Percentiles rank a stretch among this genome's conserved stretches.
phyloP scores from a whole-genome alignment of 139 green algal species.

The Haematococcus sp. region DNA sequence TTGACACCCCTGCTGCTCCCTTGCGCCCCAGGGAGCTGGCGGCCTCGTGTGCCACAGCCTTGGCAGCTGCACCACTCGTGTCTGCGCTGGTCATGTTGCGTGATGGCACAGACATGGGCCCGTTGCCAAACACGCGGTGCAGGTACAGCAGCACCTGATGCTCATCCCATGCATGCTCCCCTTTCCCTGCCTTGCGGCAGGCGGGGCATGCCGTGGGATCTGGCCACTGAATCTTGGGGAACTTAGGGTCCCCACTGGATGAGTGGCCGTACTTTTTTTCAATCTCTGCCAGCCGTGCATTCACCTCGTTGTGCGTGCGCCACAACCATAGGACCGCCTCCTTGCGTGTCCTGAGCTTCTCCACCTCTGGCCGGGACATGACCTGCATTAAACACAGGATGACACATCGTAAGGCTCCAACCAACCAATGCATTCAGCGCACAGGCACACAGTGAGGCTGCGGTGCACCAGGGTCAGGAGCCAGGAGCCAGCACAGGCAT shows the following conservation, averaged over 20 bases:
- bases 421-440: neutral
- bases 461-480: neutral
- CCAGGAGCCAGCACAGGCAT: neutral
- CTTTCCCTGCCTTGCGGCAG: conserved; percentile 8
- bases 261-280: conserved; percentile 43
- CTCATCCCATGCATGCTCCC: neutral
- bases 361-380: conserved; percentile 31
- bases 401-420: neutral
- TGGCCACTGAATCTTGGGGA: conserved; percentile 70
- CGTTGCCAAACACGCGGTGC: conserved; percentile 15
- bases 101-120: neutral
- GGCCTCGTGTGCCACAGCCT: too few species aligned
- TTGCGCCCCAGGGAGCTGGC: too few species aligned
- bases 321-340: conserved; percentile 78
- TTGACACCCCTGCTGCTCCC: too few species aligned
- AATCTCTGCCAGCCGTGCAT: conserved; percentile 46
- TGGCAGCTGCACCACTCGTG: too few species aligned
- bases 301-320: conserved; percentile 80
- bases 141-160: neutral
- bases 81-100: neutral
- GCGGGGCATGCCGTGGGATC: neutral
- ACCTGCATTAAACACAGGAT: conserved; percentile 12
- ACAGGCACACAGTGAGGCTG: neutral
- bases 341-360: conserved; percentile 29
- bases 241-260: conserved; percentile 56